Evolutionary conservation across 1,284 basidiomycete species (phyloP).

Genomic region (Austropuccinia psidii): DNA sequence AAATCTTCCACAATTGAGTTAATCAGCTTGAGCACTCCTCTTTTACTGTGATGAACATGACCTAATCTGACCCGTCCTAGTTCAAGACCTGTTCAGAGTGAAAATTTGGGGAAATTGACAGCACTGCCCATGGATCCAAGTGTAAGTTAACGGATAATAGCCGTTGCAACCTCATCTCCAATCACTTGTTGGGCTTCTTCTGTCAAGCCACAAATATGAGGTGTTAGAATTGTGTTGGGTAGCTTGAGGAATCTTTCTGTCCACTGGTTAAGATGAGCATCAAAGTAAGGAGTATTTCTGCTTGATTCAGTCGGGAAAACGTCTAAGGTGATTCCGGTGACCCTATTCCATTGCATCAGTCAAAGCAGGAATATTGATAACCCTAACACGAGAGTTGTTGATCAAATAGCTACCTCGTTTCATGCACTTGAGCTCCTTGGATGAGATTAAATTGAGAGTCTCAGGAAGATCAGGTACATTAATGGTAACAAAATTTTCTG

Average conservation of each 20-base stretch:
- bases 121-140: conserved; percentile 82
- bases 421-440: conserved; percentile 73
- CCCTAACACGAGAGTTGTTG: conserved; percentile 93
- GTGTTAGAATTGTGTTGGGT: conserved; percentile 87
- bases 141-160: conserved; percentile 81
- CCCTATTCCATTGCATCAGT: conserved; percentile 70
- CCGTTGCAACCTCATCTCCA: conserved; percentile 83
- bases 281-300: conserved; percentile 75
- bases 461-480: conserved; percentile 96
- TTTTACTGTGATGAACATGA: conserved; percentile 94
- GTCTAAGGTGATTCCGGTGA: conserved; percentile 90
- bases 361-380: conserved; percentile 89
- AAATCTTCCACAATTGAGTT: conserved; percentile 85
- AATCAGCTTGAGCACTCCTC: conserved; percentile 89
- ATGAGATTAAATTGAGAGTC: conserved; percentile 87
- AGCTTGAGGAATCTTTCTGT: conserved; percentile 63
- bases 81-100: conserved; percentile 76
- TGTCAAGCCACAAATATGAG: conserved; percentile 97
- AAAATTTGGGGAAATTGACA: conserved; percentile 99
- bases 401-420: conserved; percentile 91
- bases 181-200: conserved; percentile 98
- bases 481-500: conserved; percentile 87
- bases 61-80: conserved; percentile 75
- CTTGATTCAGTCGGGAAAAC: conserved; percentile 91
- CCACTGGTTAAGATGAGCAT: conserved; percentile 76